Evolutionary conservation across 2,329 filamentous ascomycete species (phyloP).

Genomic region (Cercospora zeina): DNA sequence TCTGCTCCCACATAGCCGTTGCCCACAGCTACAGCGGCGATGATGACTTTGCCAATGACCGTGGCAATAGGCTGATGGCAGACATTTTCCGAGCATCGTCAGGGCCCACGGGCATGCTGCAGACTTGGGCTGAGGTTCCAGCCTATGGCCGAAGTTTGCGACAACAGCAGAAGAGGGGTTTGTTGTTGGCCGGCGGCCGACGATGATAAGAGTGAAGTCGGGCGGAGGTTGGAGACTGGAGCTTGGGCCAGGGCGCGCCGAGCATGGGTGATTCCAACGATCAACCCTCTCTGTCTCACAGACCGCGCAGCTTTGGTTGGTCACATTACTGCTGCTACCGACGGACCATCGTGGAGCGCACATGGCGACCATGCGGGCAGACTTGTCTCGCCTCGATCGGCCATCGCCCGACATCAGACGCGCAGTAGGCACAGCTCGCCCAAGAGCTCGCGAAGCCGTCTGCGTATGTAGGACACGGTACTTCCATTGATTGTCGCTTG

Average conservation of each 20-base stretch:
- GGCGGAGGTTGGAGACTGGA: constrained; percentile 6
- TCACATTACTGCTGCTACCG: not conserved
- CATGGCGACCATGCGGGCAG: not conserved
- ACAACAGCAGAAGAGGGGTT: not conserved
- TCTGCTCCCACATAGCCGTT: constrained; percentile 48
- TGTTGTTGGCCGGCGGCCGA: constrained; percentile 8
- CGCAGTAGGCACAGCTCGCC: constrained; percentile 6
- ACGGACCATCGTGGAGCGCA: not conserved
- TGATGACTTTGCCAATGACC: constrained; percentile 51
- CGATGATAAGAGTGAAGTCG: constrained; percentile 12
- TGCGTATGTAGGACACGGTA: not conserved
- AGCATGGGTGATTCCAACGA: not conserved
- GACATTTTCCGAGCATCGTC: not conserved
- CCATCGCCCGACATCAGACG: not conserved
- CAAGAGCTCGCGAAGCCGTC: not conserved
- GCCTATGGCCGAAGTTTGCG: not conserved
- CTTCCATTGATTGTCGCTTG: not conserved
- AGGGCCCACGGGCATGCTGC: not conserved
- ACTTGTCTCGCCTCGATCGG: not conserved
- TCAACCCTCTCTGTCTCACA: not conserved
- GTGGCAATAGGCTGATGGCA: constrained; percentile 37
- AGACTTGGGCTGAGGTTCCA: not conserved
- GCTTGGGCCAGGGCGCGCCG: not conserved
- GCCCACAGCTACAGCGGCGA: constrained; percentile 61
- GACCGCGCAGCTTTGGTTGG: not conserved